These are phyloP conservation scores for Penicillium italicum DNA, from an alignment of 2,329 filamentous ascomycete species.

Conservation along the genomic window DNA sequence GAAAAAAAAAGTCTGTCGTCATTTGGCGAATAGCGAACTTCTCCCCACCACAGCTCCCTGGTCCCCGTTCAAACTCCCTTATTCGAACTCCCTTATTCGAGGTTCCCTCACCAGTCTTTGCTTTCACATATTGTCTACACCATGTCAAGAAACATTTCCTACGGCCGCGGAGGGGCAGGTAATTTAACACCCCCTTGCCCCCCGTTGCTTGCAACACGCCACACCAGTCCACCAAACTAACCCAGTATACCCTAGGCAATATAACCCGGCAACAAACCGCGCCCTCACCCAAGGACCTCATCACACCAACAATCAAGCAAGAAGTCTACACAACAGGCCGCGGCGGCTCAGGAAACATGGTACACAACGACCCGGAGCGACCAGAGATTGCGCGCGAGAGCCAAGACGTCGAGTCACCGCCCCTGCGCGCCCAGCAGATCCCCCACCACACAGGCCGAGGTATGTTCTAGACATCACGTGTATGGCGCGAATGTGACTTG, in stretches of 20 bases:
- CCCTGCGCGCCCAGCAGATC: constrained; percentile 37
- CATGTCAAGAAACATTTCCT: constrained; percentile 49
- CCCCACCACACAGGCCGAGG: constrained; percentile 44
- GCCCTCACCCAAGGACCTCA: constrained; percentile 61
- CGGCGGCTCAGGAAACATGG: constrained; percentile 86
- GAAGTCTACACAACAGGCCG: constrained; percentile 85
- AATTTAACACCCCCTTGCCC: constrained; percentile 23
- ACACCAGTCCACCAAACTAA: not conserved
- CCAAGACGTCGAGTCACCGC: constrained; percentile 71
- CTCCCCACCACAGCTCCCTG: not conserved
- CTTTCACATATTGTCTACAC: not conserved
- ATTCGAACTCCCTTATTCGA: not conserved
- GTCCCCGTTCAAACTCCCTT: not conserved
- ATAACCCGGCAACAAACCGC: constrained; percentile 54
- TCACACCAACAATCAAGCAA: constrained; percentile 78
- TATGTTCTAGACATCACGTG: constrained; percentile 23
- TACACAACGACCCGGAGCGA: constrained; percentile 64
- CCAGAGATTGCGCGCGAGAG: constrained; percentile 67
- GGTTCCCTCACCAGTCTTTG: not conserved
- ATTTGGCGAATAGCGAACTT: not conserved
- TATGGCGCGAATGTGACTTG: not conserved
- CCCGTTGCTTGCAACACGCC: not conserved
- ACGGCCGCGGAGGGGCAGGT: constrained; percentile 75
- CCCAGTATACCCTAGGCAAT: constrained; percentile 50
- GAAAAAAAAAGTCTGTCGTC: constrained; percentile 10